Evolutionary conservation across 148 eudicot genomes (phyloP), one percentile per base, ranked within the genome.

Genomic region (Vaccinium darrowii): DNA sequence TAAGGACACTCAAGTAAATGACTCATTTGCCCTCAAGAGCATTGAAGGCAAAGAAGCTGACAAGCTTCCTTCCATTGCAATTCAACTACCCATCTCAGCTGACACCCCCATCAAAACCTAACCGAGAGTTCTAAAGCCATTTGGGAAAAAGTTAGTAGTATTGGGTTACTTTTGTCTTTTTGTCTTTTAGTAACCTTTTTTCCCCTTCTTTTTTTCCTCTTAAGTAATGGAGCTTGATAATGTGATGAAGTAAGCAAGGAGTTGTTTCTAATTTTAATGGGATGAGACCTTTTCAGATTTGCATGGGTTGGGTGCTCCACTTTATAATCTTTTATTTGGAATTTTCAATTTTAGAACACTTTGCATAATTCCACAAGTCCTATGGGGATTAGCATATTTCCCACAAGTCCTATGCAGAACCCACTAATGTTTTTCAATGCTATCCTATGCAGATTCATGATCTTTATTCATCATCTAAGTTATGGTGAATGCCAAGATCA

Each of bases 1-100:
- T 10, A 91, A 91, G 84, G 88, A 57, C 9, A 74, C 43, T 54
- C 25, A 62, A 49, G 81, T 77, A 51, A 85, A 84, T 43, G 83
- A 79, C 72, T 1, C 77, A 39, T 69, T 69, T 69, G 74, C 18
- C 74, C 74, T 69, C 74, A 69, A 69, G 74, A 1, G 15, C 74
- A 69, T 69, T 69, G 39, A 69, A 12, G 74, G 36, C 7, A 69
- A 12, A 69, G 74, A 69, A 69, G 74, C 43, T 12, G 74, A 69
- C 43, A 69, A 69, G 74, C 43, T 69, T 69, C 74, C 74, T 13
- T 69, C 74, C 39, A 27, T 69, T 69, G 74, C 19, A 13, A 69
- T 69, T 7, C 30, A 39, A 6, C 14, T 69, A 69, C 74, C 74
- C 43, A 27, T 30, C 19, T 69, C 74, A 69, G 74, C 14, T 65